Percentiles rank a stretch among this genome's conserved stretches.
Conservation (phyloP, 257 asterid species). For the Solanum etuberosum region DNA sequence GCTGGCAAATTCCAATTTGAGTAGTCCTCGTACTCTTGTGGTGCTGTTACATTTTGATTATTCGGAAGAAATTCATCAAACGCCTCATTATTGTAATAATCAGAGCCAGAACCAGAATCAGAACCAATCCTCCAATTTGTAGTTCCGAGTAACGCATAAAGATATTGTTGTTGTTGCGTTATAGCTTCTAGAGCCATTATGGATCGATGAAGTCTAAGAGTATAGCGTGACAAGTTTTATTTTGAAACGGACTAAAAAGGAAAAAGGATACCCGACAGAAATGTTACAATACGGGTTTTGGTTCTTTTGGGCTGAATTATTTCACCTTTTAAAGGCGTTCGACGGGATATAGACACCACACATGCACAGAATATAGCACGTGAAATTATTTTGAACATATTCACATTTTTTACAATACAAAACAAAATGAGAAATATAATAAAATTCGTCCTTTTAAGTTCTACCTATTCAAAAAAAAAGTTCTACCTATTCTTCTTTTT, state of each 20-base stretch:
- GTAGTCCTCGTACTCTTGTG: not conserved
- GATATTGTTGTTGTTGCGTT: constrained; percentile 7
- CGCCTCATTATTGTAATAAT: not conserved
- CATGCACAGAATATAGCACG: constrained; percentile 8
- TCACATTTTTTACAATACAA: not conserved
- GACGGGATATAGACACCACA: not conserved
- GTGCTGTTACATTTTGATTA: not conserved
- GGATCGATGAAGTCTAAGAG: not conserved
- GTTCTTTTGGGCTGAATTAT: constrained; percentile 2
- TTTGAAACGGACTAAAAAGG: not conserved
- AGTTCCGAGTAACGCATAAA: not conserved
- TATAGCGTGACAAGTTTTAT: not conserved
- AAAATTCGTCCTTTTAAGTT: not conserved
- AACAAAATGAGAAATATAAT: not conserved
- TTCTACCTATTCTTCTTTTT: not conserved
- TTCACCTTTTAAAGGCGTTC: constrained; percentile 4
- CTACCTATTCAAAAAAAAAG: not conserved
- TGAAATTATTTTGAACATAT: constrained; percentile 1
- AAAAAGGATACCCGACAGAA: not conserved
- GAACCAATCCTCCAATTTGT: not conserved
- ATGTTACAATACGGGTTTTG: not conserved
- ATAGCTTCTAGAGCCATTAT: constrained; percentile 26
- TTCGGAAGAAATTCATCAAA: constrained; percentile 1
- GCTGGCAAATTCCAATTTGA: not conserved
- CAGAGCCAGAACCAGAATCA: not conserved